These are phyloP conservation scores for Torrubiella hemipterigena DNA, from an alignment of 2,329 filamentous ascomycete species.

Conservation along the genomic window DNA sequence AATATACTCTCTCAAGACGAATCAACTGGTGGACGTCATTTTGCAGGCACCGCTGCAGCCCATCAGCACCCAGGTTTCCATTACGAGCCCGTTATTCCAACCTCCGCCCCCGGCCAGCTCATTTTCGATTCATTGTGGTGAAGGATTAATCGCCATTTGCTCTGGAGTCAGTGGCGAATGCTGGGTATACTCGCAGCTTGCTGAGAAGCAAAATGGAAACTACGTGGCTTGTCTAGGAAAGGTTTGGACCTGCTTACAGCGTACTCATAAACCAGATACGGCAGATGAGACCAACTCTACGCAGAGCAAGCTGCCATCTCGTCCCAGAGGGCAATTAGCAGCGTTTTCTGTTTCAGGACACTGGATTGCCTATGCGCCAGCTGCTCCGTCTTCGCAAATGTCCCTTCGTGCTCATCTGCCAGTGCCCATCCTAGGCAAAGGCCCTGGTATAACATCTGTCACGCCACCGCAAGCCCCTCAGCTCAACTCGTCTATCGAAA, in stretches of 20 bases:
- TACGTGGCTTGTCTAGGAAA: slow-evolving; percentile 66
- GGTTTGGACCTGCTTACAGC: slow-evolving; percentile 79
- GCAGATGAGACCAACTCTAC: slow-evolving; percentile 32
- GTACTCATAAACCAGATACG: slow-evolving; percentile 35
- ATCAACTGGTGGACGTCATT: slow-evolving; percentile 58
- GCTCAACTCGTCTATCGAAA: slow-evolving; percentile 56
- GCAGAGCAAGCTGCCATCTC: slow-evolving; percentile 21
- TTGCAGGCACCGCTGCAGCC: slow-evolving; percentile 56
- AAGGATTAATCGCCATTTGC: slow-evolving; percentile 58
- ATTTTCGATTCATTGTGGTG: slow-evolving; percentile 61
- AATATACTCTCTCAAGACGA: slow-evolving; percentile 73
- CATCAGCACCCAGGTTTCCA: slow-evolving; percentile 39
- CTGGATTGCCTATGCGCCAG: slow-evolving; percentile 69
- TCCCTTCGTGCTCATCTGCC: slow-evolving; percentile 56
- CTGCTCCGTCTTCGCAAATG: slow-evolving; percentile 57
- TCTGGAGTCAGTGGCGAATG: slow-evolving; percentile 81
- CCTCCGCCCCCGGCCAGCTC: slow-evolving; percentile 61
- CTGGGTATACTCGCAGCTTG: slow-evolving; percentile 56
- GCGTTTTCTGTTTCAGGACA: slow-evolving; percentile 58
- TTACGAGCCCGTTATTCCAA: slow-evolving; percentile 51
- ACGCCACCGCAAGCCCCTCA: slow-evolving; percentile 58
- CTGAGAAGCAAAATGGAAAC: slow-evolving; percentile 27
- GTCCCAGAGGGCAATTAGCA: slow-evolving; percentile 41
- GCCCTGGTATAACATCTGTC: slow-evolving; percentile 45
- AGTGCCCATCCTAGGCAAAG: slow-evolving; percentile 40